Conservation (phyloP, 2,329 filamentous ascomycete genomes). For the Alternaria panax region DNA sequence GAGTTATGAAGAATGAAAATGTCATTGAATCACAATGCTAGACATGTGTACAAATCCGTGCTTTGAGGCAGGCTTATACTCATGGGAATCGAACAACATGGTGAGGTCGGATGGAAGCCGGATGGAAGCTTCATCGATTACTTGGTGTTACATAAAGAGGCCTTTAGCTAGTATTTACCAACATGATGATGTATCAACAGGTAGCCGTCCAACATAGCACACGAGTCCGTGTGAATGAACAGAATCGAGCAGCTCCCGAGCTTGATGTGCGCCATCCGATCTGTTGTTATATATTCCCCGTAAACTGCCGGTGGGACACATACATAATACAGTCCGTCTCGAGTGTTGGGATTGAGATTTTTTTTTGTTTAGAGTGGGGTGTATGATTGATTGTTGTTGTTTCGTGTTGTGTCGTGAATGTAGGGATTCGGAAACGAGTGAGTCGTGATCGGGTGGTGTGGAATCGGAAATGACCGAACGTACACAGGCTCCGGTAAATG, state of each 20-base stretch:
- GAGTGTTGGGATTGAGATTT: neutral
- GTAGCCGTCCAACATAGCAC: neutral
- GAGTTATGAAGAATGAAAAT: neutral
- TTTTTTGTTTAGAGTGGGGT: conserved; percentile 14
- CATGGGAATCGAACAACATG: neutral
- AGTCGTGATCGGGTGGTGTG: conserved; percentile 7
- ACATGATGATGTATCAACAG: neutral
- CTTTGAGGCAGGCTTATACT: no score
- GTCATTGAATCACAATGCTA: neutral
- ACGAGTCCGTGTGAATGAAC: neutral
- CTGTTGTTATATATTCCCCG: neutral
- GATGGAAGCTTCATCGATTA: neutral
- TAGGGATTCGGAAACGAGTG: neutral
- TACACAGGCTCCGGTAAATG: conserved; percentile 12
- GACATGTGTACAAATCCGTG: neutral
- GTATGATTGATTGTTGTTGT: conserved; percentile 8
- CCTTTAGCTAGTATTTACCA: conserved; percentile 1
- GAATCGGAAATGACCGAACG: conserved; percentile 11
- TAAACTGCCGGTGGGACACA: neutral
- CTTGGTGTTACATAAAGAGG: conserved; percentile 3
- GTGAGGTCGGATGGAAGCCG: neutral
- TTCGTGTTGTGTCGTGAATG: conserved; percentile 2
- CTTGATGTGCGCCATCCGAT: neutral
- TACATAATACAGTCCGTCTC: neutral
- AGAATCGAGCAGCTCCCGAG: neutral